phyloP scores from a whole-genome alignment of 2,329 filamentous ascomycete species.

The Pseudopyricularia cyperi region DNA sequence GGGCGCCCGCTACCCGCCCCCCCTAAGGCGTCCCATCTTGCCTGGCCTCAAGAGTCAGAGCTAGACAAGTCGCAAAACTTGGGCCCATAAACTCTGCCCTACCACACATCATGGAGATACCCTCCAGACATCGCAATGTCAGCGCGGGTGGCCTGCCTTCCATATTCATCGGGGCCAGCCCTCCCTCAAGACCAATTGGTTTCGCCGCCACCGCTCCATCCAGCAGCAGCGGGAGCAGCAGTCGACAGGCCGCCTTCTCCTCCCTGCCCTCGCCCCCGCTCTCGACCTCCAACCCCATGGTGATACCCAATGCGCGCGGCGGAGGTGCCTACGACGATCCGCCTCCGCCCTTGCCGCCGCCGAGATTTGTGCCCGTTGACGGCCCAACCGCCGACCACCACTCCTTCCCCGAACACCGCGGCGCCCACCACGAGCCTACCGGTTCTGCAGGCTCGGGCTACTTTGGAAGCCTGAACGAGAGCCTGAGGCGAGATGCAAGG shows the following conservation, averaged over 20 bases:
- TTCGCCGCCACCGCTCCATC: no score
- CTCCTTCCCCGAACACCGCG: constrained; percentile 7
- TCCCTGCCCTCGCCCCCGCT: constrained; percentile 16
- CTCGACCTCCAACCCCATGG: constrained; percentile 19
- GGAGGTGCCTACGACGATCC: constrained; percentile 15
- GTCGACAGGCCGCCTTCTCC: constrained; percentile 4
- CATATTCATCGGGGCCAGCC: constrained; percentile 10
- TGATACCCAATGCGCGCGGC: constrained; percentile 19
- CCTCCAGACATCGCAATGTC: constrained; percentile 3
- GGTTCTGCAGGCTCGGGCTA: constrained; percentile 1
- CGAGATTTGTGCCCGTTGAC: constrained; percentile 15
- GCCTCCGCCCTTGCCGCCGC: constrained; percentile 23
- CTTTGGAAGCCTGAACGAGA: background rate
- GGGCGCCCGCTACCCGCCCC: background rate
- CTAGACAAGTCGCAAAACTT: background rate
- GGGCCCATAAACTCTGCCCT: no score
- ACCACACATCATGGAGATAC: constrained; percentile 8
- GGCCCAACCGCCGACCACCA: constrained; percentile 9
- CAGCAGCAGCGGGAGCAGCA: constrained; percentile 1
- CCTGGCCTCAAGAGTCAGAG: no score
- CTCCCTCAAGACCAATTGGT: constrained; percentile 1
- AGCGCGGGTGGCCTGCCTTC: constrained; percentile 7
- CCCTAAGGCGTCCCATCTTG: background rate
- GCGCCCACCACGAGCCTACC: background rate
- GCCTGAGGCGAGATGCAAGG: constrained; percentile 2